Evolutionary conservation across 129 eudicot genomes (phyloP), one percentile per base, ranked within the genome.

Genomic region (Flaveria sonorensis): DNA sequence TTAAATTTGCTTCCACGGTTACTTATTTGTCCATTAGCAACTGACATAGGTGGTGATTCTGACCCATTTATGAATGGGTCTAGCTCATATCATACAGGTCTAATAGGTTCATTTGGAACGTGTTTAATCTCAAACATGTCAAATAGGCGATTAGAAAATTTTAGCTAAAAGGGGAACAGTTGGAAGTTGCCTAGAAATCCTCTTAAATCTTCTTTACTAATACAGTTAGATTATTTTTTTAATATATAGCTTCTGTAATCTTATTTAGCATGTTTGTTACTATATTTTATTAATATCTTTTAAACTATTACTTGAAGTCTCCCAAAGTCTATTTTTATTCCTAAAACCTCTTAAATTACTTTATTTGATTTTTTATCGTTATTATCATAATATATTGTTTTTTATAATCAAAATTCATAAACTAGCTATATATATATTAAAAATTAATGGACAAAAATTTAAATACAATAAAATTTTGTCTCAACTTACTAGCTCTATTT

Each of bases 21-120:
- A 20, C 39, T 72, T 72, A 53, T 55, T 53, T 55, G 20, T 12
- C 48, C 30, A 36, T 55, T 56, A 11, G n/a, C 39, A 72, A 52
- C 21, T 11, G 11, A 6, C 15, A 63, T 10, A 14, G 1, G 21
- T 28, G 3, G 15, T 16, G 20, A 23, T 39, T 42, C 13, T 13
- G 9, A 51, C 63, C 59, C 19, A 50, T 16, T 71, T 28, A 30
- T 16, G 40, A 21, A 64, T 73, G 19, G 57, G 19, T 18, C 21
- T 3, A 8, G 30, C 26, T 24, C 9, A 19, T 57, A 1, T 57
- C 26, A 53, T 5, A 18, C 61, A 59, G 32, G 66, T 19, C 26
- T 20, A 57, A 24, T 10, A 1, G n/a, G 40, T 60, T 7, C 2
- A 12, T 53, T 53, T 0, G 15, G 19, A 2, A 13, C 8, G 6